These are phyloP conservation scores for Papiliotrema nemorosa DNA, from an alignment of 1,284 basidiomycete genomes.

Conservation along the genomic window DNA sequence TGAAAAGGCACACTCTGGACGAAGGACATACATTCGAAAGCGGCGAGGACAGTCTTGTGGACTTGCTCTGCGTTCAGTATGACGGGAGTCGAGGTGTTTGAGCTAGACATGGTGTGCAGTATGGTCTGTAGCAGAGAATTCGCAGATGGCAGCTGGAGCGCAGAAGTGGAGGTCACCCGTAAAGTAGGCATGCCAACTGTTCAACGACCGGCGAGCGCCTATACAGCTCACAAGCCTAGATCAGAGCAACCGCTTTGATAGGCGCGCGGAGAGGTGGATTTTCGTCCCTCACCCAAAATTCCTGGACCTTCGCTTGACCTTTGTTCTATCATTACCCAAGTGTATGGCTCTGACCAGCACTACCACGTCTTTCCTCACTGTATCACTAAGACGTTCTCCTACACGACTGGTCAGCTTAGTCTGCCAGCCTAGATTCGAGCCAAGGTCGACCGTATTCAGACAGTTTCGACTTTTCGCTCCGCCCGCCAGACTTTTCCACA, in stretches of 20 bases:
- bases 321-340: no score
- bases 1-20: no score
- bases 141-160: neutral
- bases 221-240: neutral
- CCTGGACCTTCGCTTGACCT: no score
- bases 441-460: no score
- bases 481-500: constrained; percentile 8
- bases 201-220: neutral
- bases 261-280: no score
- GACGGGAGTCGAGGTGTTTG: neutral
- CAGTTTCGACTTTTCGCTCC: neutral
- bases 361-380: no score
- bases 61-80: constrained; percentile 16
- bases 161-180: neutral
- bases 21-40: constrained; percentile 26
- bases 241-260: no score
- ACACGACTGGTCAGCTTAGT: no score
- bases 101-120: neutral
- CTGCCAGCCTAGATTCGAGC: no score
- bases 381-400: no score
- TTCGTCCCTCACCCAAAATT: no score
- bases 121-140: neutral
- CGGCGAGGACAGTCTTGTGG: constrained; percentile 35
- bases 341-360: no score
- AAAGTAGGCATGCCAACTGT: neutral